Evolutionary conservation across 768 basidiomycete genomes (phyloP).

Genomic region (Fistulinella prunicolor): DNA sequence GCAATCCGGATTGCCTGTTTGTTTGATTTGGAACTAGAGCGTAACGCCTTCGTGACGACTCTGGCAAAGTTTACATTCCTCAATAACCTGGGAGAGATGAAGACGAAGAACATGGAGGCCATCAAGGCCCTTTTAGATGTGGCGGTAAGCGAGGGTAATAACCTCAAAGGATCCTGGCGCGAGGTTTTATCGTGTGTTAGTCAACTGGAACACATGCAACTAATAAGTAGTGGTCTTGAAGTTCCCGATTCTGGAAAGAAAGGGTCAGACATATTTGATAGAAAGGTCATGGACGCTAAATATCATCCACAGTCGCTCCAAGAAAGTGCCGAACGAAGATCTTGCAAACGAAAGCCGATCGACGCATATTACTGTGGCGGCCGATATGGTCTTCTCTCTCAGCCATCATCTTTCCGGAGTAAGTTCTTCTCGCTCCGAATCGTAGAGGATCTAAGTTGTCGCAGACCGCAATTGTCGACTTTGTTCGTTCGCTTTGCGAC

Average conservation of each 20-base stretch:
- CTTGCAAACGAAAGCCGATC: constrained; percentile 96
- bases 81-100: constrained; percentile 98
- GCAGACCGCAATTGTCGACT: constrained; percentile 95
- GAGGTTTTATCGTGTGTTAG: constrained; percentile 97
- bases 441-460: constrained; percentile 6
- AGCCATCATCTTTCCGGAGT: constrained; percentile 95
- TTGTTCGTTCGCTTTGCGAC: constrained; percentile 92
- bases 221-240: constrained; percentile 90
- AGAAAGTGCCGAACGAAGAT: constrained; percentile 83
- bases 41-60: constrained; percentile 98
- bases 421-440: constrained; percentile 31
- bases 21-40: constrained; percentile 94
- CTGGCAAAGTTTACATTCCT: constrained; percentile 96
- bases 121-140: constrained; percentile 94
- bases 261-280: constrained; percentile 52
- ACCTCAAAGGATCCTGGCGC: constrained; percentile 93
- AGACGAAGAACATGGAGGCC: constrained; percentile 98
- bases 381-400: constrained; percentile 98
- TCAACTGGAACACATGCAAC: constrained; percentile 97
- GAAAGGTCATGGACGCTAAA: constrained; percentile 7
- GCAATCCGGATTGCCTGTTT: constrained; percentile 97
- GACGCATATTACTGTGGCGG: constrained; percentile 96
- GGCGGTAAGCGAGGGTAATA: constrained; percentile 95
- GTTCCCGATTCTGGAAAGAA: constrained; percentile 74
- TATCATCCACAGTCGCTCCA: constrained; percentile 33